Evolutionary conservation across 225 moss, liverwort and hornwort genomes (phyloP).

Genomic region (Physcomitrium patens): DNA sequence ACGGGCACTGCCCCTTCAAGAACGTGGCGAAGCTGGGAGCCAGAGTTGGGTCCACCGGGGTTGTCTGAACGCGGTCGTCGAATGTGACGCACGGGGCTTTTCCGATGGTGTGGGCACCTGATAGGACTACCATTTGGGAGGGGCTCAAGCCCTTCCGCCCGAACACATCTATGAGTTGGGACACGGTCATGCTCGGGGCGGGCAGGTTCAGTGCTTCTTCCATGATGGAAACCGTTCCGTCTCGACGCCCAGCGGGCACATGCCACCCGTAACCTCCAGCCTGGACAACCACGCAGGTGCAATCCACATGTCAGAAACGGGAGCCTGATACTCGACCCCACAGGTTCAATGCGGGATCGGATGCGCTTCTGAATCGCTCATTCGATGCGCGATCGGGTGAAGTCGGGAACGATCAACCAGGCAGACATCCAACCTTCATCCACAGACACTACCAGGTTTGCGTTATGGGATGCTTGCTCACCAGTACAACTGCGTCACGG

Average conservation of each 20-base stretch:
- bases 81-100: conserved; percentile 19
- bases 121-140: conserved; percentile 35
- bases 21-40: conserved; percentile 25
- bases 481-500: too few relatives aligned
- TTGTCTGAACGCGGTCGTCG: conserved; percentile 20
- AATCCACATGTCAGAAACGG: too few relatives aligned
- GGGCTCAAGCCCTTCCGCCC: conserved; percentile 20
- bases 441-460: too few relatives aligned
- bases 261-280: conserved; percentile 26
- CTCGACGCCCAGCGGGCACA: conserved; percentile 36
- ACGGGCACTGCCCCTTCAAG: conserved; percentile 26
- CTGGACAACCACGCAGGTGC: background rate
- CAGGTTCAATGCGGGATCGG: too few relatives aligned
- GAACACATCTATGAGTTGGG: conserved; percentile 31
- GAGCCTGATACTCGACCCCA: too few relatives aligned
- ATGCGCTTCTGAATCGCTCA: too few relatives aligned
- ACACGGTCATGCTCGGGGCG: conserved; percentile 8
- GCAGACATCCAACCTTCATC: too few relatives aligned
- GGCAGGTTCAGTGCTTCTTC: conserved; percentile 28
- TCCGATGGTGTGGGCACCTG: conserved; percentile 45
- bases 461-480: too few relatives aligned
- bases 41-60: conserved; percentile 20
- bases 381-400: too few relatives aligned
- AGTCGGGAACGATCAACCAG: too few relatives aligned
- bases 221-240: conserved; percentile 30